Evolutionary conservation across 2,329 filamentous ascomycete genomes (phyloP).

Genomic region (Graphilbum sp.): DNA sequence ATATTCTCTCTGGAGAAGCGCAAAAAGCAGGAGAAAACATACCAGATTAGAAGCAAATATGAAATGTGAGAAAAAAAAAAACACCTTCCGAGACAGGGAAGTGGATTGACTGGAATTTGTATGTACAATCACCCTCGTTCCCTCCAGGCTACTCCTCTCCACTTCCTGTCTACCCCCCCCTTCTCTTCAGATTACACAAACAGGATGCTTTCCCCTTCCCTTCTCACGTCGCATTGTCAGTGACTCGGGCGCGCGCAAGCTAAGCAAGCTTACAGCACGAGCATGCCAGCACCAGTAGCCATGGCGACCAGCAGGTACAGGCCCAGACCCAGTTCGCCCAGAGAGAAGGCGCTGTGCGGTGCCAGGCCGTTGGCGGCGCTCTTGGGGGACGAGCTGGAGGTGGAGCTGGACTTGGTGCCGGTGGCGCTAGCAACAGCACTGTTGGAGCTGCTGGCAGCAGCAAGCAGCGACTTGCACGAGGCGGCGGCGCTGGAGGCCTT

Average conservation of each 20-base stretch:
- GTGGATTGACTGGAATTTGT: too few relatives aligned
- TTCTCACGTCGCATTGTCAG: too few relatives aligned
- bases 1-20: too few relatives aligned
- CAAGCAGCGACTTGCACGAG: slow-evolving; percentile 41
- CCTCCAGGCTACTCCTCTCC: too few relatives aligned
- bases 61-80: neutral
- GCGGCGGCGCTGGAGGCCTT: slow-evolving; percentile 27
- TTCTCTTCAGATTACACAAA: too few relatives aligned
- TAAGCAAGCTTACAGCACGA: slow-evolving; percentile 35
- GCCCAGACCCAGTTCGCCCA: slow-evolving; percentile 32
- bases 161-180: too few relatives aligned
- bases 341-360: slow-evolving; percentile 22
- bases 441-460: slow-evolving; percentile 44
- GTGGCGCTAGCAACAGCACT: slow-evolving; percentile 29
- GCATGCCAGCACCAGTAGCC: slow-evolving; percentile 34
- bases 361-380: slow-evolving; percentile 21
- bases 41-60: neutral
- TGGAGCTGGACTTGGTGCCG: slow-evolving; percentile 14
- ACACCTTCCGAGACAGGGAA: neutral
- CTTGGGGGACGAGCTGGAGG: slow-evolving; percentile 15
- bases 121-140: too few relatives aligned
- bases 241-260: too few relatives aligned
- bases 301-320: slow-evolving; percentile 35
- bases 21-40: neutral
- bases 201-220: too few relatives aligned